Conservation (phyloP, 441 rosid species). For the Eugenia klotzschiana region DNA sequence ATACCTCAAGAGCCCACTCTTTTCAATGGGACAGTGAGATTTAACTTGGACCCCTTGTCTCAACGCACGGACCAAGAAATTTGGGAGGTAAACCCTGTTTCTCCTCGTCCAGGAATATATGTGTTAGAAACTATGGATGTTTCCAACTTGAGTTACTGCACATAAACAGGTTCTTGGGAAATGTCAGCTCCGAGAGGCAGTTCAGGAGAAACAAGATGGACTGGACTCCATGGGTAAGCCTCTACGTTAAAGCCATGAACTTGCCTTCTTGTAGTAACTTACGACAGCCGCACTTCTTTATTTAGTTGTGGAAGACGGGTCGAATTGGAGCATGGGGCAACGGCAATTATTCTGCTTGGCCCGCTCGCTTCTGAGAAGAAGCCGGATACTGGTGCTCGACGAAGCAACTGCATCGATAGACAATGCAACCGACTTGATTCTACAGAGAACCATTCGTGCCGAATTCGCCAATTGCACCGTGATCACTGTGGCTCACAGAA, state of each 20-base stretch:
- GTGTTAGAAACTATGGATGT: background rate
- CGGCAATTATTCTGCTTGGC: slow-evolving; percentile 82
- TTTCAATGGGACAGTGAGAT: slow-evolving; percentile 81
- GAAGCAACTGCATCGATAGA: slow-evolving; percentile 97
- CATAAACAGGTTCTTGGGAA: slow-evolving; percentile 59
- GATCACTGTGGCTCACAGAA: slow-evolving; percentile 85
- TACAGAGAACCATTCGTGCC: slow-evolving; percentile 64
- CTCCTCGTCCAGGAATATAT: background rate
- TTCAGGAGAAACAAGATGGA: slow-evolving; percentile 60
- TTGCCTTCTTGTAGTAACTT: background rate
- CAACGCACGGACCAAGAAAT: slow-evolving; percentile 66
- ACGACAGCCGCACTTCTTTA: background rate
- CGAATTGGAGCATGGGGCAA: slow-evolving; percentile 98
- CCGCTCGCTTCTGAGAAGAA: slow-evolving; percentile 71
- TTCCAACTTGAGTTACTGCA: background rate
- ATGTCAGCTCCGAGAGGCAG: slow-evolving; percentile 71
- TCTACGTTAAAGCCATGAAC: background rate
- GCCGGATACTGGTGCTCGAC: slow-evolving; percentile 67
- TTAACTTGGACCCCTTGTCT: slow-evolving; percentile 69
- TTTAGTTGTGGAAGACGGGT: slow-evolving; percentile 74
- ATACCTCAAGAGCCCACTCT: slow-evolving; percentile 96
- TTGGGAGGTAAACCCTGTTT: slow-evolving; percentile 58
- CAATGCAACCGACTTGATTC: slow-evolving; percentile 69
- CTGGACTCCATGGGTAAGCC: slow-evolving; percentile 55
- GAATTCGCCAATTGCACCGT: slow-evolving; percentile 77